Evolutionary conservation across 2,329 filamentous ascomycete genomes (phyloP).

Genomic region (Clonostachys byssicola): DNA sequence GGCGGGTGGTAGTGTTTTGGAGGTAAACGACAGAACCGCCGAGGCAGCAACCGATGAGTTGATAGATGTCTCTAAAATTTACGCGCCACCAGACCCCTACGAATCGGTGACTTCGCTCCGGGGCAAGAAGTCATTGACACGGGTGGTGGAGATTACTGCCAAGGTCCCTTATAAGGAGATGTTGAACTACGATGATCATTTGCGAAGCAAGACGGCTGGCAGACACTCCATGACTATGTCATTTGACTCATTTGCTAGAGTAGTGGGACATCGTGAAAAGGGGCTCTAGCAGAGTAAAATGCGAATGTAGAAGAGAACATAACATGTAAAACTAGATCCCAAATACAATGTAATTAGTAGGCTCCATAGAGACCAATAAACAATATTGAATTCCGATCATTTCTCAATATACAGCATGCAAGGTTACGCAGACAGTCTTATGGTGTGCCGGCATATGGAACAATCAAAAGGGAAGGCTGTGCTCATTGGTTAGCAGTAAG

Average conservation of each 20-base stretch:
- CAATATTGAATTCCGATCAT: no score
- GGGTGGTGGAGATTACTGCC: conserved; percentile 67
- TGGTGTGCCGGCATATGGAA: no score
- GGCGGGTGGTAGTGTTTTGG: conserved; percentile 68
- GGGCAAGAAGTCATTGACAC: conserved; percentile 41
- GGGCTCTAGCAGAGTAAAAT: conserved; percentile 23
- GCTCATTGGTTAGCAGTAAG: no score
- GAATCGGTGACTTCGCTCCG: conserved; percentile 54
- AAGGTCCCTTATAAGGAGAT: conserved; percentile 94
- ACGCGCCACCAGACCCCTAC: conserved; percentile 84
- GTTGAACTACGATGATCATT: conserved; percentile 87
- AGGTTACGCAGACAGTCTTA: no score
- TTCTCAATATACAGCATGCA: no score
- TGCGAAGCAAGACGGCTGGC: conserved; percentile 84
- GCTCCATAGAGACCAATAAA: no score
- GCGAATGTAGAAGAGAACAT: no score
- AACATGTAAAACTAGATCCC: no score
- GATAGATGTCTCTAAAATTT: conserved; percentile 73
- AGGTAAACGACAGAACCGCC: conserved; percentile 55
- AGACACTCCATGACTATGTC: conserved; percentile 60
- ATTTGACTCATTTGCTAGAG: conserved; percentile 52
- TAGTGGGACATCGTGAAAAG: conserved; percentile 51
- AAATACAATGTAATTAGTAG: no score
- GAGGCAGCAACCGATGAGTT: conserved; percentile 24
- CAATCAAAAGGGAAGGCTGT: no score